phyloP scores from a whole-genome alignment of 257 asterid genomes.

The Lantana camara region DNA sequence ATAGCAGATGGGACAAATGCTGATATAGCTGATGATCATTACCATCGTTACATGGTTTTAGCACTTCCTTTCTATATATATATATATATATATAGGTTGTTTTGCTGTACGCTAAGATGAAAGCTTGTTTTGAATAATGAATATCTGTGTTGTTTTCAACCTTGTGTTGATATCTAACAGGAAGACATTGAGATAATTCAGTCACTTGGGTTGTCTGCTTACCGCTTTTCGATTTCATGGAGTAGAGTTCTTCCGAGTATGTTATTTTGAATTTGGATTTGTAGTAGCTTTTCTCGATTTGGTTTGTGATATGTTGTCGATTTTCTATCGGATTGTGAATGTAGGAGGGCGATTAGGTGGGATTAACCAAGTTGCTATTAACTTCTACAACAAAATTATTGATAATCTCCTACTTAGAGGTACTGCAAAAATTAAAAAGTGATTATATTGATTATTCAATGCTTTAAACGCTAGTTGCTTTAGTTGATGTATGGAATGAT shows the following conservation, averaged over 20 bases:
- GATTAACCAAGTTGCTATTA: slow-evolving; percentile 52
- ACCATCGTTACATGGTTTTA: slow-evolving; percentile 77
- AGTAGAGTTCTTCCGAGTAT: slow-evolving; percentile 80
- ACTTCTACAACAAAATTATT: slow-evolving; percentile 53
- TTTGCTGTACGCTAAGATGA: background rate
- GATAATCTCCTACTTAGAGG: slow-evolving; percentile 61
- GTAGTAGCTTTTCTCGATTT: background rate
- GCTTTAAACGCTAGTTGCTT: background rate
- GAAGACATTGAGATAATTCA: slow-evolving; percentile 72
- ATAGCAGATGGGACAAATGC: slow-evolving; percentile 57
- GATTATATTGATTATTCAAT: background rate
- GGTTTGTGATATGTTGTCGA: background rate
- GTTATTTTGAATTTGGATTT: slow-evolving; percentile 12
- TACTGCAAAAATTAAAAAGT: slow-evolving; percentile 13
- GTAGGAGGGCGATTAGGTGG: slow-evolving; percentile 66
- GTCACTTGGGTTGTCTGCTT: slow-evolving; percentile 65
- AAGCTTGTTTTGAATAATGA: background rate
- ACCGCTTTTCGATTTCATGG: slow-evolving; percentile 89
- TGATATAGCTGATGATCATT: slow-evolving; percentile 75
- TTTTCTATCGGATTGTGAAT: slow-evolving; percentile 23
- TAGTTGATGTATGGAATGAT: background rate
- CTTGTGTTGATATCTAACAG: too few species aligned
- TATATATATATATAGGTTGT: too few species aligned
- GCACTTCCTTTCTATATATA: too few species aligned
- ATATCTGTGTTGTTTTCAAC: background rate